Base-by-base conservation (phyloP, 108 stramenopile genomes). In the Bacterosira constricta region DNA sequence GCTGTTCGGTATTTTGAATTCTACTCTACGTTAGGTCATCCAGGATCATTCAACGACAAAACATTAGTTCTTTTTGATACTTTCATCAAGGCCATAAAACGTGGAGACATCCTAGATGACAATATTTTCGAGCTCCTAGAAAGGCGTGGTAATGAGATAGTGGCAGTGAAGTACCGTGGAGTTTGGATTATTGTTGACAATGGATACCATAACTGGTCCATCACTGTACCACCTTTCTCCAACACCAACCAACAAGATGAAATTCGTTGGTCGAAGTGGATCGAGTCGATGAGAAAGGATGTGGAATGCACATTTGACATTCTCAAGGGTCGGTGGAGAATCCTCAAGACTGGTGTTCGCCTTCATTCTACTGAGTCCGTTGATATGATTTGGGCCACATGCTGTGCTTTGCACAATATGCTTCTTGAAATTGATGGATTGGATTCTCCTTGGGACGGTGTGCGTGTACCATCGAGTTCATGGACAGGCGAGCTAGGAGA, bases 361-460 rank as follows among this genome's bases (percentile, higher is more conserved):
- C 0, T 77, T 0, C 58, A 69, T 29, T 30, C 55, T 10, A 36
- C 53, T 5, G 61, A 68, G 0, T 0, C 15, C 1, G 31, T 44
- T 58, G 82, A 76, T 7, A 32, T 57, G 2, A 27, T 78, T 20
- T 83, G 61, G 54, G 3, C 38, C 2, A 63, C 77, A 4, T 83
- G 82, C 42, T 83, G 77, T 62, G 71, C 72, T 0, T 39, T 83
- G 31, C 82, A 83, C 49, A 78, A 83, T 44, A 39, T 62, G 71
- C 61, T 73, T 1, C 66, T 78, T 21, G 77, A 83, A 20, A 38
- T 63, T 51, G 77, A 82, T 67, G 81, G 81, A 11, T 29, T 76
- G 10, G 56, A 77, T 45, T 27, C 27, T 20, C 23, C 17, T 1
- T 58, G 63, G 67, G 32, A 45, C 3, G 17, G 15, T 7, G 26